Evolutionary conservation across 2,329 filamentous ascomycete genomes (phyloP).

Genomic region (Fusarium devonianum): DNA sequence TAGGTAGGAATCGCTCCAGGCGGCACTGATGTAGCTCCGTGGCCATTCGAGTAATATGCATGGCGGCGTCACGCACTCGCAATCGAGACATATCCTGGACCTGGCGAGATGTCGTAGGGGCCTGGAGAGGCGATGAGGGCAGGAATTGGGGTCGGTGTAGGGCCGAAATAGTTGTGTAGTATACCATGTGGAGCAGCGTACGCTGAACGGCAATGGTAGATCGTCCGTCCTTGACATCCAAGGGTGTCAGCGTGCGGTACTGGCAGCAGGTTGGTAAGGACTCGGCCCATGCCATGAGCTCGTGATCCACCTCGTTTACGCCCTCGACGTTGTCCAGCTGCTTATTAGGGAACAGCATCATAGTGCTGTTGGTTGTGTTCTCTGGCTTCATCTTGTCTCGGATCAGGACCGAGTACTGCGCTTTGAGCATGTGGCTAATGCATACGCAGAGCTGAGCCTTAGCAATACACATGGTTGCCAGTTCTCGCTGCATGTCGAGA

Average conservation of each 20-base stretch:
- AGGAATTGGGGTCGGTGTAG: constrained; percentile 91
- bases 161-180: constrained; percentile 89
- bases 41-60: constrained; percentile 85
- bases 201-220: constrained; percentile 73
- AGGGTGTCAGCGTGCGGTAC: constrained; percentile 64
- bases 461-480: constrained; percentile 89
- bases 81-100: constrained; percentile 83
- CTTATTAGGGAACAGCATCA: constrained; percentile 93
- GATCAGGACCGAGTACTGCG: constrained; percentile 91
- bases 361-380: constrained; percentile 75
- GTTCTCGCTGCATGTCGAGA: constrained; percentile 73
- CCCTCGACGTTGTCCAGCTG: constrained; percentile 81
- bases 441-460: constrained; percentile 90
- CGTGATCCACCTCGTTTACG: constrained; percentile 79
- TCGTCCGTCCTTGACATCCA: constrained; percentile 66
- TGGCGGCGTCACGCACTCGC: constrained; percentile 83
- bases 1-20: constrained; percentile 82
- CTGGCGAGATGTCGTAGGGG: constrained; percentile 65
- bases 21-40: constrained; percentile 75
- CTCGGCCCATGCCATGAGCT: constrained; percentile 79
- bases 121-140: constrained; percentile 69
- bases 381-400: constrained; percentile 82
- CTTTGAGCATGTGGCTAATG: constrained; percentile 86
- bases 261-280: constrained; percentile 75
- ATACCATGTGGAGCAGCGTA: constrained; percentile 91